Percentiles rank a stretch among this genome's conserved stretches.
These are phyloP conservation scores for Sonneratia alba DNA, from an alignment of 345 rosid genomes.

Conservation along the genomic window DNA sequence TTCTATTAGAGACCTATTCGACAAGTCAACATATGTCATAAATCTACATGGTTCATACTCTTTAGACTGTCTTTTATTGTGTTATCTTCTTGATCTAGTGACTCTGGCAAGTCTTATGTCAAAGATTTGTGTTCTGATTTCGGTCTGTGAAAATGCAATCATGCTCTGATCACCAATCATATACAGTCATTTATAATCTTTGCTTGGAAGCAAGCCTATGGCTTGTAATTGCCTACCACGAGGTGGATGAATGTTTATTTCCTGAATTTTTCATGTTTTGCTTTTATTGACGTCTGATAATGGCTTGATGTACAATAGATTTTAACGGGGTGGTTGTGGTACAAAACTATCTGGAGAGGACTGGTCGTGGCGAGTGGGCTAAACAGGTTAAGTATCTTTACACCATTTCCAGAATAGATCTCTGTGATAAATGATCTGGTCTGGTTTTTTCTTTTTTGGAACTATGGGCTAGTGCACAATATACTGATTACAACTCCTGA, in stretches of 20 bases:
- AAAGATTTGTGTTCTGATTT: neutral
- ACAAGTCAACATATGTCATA: neutral
- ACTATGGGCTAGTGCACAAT: neutral
- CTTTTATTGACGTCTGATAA: neutral
- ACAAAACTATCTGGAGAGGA: slow-evolving; percentile 73
- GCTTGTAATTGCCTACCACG: neutral
- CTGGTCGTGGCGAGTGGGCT: slow-evolving; percentile 86
- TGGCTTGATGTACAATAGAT: slow-evolving; percentile 47
- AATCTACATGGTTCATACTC: neutral
- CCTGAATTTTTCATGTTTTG: neutral
- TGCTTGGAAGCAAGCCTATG: neutral
- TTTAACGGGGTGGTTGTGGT: slow-evolving; percentile 81
- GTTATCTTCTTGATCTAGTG: neutral
- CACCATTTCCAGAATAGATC: neutral
- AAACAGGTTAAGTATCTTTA: slow-evolving; percentile 42
- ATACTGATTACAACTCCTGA: neutral
- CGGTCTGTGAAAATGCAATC: neutral
- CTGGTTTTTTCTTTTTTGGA: neutral
- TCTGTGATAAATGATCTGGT: neutral
- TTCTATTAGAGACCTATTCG: neutral
- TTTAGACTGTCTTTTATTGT: neutral
- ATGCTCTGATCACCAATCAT: neutral
- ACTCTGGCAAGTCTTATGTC: neutral
- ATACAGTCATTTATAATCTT: neutral
- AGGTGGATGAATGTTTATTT: neutral